These are phyloP conservation scores for Steccherinum ochraceum DNA, from an alignment of 768 basidiomycete species.

Conservation along the genomic window DNA sequence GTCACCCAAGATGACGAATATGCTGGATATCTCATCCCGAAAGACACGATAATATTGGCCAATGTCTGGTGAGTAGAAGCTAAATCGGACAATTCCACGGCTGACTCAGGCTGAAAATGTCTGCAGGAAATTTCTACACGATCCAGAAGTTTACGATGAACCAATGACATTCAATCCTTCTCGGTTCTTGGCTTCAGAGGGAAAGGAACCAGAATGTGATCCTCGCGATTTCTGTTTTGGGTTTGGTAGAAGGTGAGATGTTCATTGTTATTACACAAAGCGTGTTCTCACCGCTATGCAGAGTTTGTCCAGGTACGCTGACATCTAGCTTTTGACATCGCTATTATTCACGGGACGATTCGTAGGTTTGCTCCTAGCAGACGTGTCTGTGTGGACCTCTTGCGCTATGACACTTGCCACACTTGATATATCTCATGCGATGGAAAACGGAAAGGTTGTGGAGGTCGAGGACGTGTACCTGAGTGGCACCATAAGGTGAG, in stretches of 20 bases:
- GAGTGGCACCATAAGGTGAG: slow-evolving; percentile 21
- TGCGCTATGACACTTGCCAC: slow-evolving; percentile 25
- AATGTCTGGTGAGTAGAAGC: slow-evolving; percentile 25
- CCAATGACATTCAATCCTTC: slow-evolving; percentile 29
- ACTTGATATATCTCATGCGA: slow-evolving; percentile 23
- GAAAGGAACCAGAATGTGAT: slow-evolving; percentile 17
- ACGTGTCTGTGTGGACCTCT: slow-evolving; percentile 22
- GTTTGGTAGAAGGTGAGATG: slow-evolving; percentile 22
- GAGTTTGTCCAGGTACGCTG: slow-evolving; percentile 2
- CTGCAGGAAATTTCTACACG: slow-evolving; percentile 18
- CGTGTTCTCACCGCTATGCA: not conserved
- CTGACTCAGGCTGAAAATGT: not conserved
- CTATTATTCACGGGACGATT: not conserved
- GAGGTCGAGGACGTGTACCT: slow-evolving; percentile 19
- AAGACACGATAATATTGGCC: slow-evolving; percentile 26
- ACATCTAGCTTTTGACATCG: not conserved
- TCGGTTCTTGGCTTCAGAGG: slow-evolving; percentile 19
- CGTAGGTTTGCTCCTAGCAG: slow-evolving; percentile 18
- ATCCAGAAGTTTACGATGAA: slow-evolving; percentile 25
- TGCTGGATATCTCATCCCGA: slow-evolving; percentile 27
- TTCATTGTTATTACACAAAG: not conserved
- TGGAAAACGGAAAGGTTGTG: slow-evolving; percentile 21
- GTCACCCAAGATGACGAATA: slow-evolving; percentile 27
- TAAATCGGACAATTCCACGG: not conserved
- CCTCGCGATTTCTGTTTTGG: slow-evolving; percentile 22